These are phyloP conservation scores for Naganishia sp. DNA, from an alignment of 1,284 basidiomycete species.

Conservation along the genomic window DNA sequence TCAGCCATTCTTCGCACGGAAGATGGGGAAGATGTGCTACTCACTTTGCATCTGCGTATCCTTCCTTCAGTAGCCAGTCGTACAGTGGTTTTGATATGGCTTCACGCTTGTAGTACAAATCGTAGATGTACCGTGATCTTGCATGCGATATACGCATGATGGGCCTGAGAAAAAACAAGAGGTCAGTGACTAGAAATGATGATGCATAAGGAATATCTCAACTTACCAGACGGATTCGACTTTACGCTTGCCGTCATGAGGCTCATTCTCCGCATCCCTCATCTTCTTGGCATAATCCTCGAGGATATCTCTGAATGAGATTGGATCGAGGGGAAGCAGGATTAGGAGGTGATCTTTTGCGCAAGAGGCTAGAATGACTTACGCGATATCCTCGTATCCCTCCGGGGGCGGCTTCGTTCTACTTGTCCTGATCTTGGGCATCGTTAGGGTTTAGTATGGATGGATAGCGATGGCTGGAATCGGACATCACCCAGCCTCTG, in stretches of 20 bases:
- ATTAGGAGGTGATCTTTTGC: slow-evolving; percentile 31
- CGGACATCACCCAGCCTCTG: not conserved
- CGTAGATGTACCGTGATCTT: slow-evolving; percentile 94
- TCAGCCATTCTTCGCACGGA: not conserved
- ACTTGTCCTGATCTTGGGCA: slow-evolving; percentile 94
- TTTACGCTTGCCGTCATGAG: slow-evolving; percentile 96
- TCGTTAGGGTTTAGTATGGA: slow-evolving; percentile 51
- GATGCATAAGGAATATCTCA: too few species aligned
- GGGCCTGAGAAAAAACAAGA: slow-evolving; percentile 56
- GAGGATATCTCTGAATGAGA: slow-evolving; percentile 64
- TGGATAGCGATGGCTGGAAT: too few species aligned
- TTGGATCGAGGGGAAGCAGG: not conserved
- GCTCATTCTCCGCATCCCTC: slow-evolving; percentile 96
- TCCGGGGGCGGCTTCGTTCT: slow-evolving; percentile 95
- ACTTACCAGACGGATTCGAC: slow-evolving; percentile 85
- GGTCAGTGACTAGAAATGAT: not conserved
- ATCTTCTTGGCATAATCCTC: slow-evolving; percentile 96
- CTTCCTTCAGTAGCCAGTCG: slow-evolving; percentile 97
- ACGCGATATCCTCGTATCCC: slow-evolving; percentile 94
- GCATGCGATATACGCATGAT: slow-evolving; percentile 98
- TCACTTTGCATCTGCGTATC: slow-evolving; percentile 95
- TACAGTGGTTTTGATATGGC: slow-evolving; percentile 91
- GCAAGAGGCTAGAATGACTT: slow-evolving; percentile 35
- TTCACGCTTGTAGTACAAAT: slow-evolving; percentile 97
- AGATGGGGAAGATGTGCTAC: slow-evolving; percentile 47